Base-by-base conservation (phyloP, 805 yeast species). In the Metschnikowia reukaufii region DNA sequence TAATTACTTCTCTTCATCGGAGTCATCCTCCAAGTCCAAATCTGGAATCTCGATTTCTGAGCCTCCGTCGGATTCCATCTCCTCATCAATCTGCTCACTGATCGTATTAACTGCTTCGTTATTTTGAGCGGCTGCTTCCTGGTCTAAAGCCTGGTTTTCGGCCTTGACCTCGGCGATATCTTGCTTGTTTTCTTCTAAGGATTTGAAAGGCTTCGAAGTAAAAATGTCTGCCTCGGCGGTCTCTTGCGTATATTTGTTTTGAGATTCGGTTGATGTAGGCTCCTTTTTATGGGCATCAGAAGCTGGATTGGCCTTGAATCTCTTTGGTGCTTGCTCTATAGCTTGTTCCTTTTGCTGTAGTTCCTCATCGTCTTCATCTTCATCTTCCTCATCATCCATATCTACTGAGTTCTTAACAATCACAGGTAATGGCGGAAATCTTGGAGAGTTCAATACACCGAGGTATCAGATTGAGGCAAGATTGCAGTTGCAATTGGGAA, bases 401-500 rank as follows among this genome's bases (percentile, higher is more conserved):
- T 18, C 36, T 2, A 15, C 29, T 1, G 37, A 34, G 3, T 31
- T 39, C 19, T 39, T 44, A 2, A 42, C 42, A 34, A 44, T 30
- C 10, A 31, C 33, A 2, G 56, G 56, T 40, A 68, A 57, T 6
- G 72, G 73, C 3, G 96, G 96, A 55, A 88, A 78, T 57, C 94
- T 73, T 35, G 96, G 96, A 57, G 86, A 85, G 44, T 80, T 76
- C 55, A 88, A 72, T 1, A 85, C 71, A 58, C 87, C 79, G 35
- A 83, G 61, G 78, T 60, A 7, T 72, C 76, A 57, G 81, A 79
- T 35, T 74, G 64, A 3, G 72, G 73, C 49, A 85, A 61, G 5
- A 86, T 58, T 2, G 72, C 66, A 10, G 80, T 64, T 1, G 86
- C 84, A 48, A 91, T 80, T 7, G 97, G 96, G 50, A 87, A 70